Percentiles rank a stretch among this genome's conserved stretches.
Evolutionary conservation across 2,329 filamentous ascomycete genomes (phyloP).

Genomic region (Epicoccum sorghinum): DNA sequence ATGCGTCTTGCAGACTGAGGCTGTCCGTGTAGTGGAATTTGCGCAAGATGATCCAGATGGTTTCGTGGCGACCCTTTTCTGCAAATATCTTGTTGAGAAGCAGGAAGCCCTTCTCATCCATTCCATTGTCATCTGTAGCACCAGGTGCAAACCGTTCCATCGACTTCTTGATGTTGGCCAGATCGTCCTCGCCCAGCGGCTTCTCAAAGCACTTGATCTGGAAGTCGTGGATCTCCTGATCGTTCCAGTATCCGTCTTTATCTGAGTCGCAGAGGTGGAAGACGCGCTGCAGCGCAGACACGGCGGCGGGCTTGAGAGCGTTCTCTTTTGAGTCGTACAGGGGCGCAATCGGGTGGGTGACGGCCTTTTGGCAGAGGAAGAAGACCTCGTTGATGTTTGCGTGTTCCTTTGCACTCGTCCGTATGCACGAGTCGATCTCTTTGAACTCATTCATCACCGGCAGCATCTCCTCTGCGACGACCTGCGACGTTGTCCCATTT

Average conservation of each 20-base stretch:
- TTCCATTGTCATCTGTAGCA: constrained; percentile 66
- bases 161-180: constrained; percentile 88
- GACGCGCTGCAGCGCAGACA: constrained; percentile 83
- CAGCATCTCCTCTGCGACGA: constrained; percentile 96
- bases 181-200: constrained; percentile 76
- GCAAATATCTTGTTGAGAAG: constrained; percentile 95
- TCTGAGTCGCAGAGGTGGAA: constrained; percentile 98
- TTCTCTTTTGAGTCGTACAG: constrained; percentile 94
- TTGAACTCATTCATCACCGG: constrained; percentile 99
- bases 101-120: constrained; percentile 83
- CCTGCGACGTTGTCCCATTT: constrained; percentile 77
- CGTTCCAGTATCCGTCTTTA: constrained; percentile 89
- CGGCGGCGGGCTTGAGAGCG: constrained; percentile 83
- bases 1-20: constrained; percentile 86
- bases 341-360: constrained; percentile 94
- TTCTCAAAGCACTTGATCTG: constrained; percentile 93
- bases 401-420: constrained; percentile 89
- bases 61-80: constrained; percentile 96
- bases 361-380: constrained; percentile 96
- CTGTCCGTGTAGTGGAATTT: constrained; percentile 98
- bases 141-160: constrained; percentile 73
- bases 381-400: constrained; percentile 94
- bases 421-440: constrained; percentile 97
- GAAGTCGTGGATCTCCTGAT: constrained; percentile 88
- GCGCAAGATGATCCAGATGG: constrained; percentile 94